Evolutionary conservation across 768 basidiomycete genomes (phyloP).

Genomic region (Lactifluus subvellereus): DNA sequence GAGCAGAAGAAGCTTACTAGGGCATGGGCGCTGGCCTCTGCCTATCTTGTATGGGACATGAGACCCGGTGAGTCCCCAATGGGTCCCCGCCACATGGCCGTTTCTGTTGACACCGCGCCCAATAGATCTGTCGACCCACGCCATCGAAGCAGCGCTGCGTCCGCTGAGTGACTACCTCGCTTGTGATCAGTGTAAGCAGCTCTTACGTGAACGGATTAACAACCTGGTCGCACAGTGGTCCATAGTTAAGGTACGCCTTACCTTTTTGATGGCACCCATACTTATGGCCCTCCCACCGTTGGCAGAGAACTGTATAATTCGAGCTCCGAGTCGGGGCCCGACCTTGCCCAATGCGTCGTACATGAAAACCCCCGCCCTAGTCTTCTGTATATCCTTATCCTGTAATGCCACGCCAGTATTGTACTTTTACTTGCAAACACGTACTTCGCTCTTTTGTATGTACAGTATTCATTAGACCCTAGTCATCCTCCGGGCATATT

Average conservation of each 20-base stretch:
- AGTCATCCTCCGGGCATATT: background rate
- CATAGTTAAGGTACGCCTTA: conserved; percentile 55
- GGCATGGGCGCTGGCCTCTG: conserved; percentile 78
- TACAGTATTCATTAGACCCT: background rate
- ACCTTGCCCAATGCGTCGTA: background rate
- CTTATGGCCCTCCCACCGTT: background rate
- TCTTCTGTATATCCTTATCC: background rate
- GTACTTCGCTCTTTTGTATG: background rate
- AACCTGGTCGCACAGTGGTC: conserved; percentile 72
- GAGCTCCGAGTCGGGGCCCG: background rate
- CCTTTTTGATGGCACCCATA: background rate
- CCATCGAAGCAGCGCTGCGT: conserved; percentile 66
- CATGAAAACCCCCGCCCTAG: background rate
- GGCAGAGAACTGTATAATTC: conserved; percentile 17
- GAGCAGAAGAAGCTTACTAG: conserved; percentile 76
- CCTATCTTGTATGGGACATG: conserved; percentile 81
- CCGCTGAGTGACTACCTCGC: conserved; percentile 63
- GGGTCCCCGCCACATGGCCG: background rate
- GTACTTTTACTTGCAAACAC: background rate
- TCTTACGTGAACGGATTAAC: conserved; percentile 61
- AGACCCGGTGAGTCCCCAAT: conserved; percentile 52
- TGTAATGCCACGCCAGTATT: background rate
- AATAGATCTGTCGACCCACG: conserved; percentile 63
- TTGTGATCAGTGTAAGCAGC: conserved; percentile 62
- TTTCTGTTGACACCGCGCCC: background rate